phyloP scores from a whole-genome alignment of 164 flowering plant species.

The Magnolia officinalis region DNA sequence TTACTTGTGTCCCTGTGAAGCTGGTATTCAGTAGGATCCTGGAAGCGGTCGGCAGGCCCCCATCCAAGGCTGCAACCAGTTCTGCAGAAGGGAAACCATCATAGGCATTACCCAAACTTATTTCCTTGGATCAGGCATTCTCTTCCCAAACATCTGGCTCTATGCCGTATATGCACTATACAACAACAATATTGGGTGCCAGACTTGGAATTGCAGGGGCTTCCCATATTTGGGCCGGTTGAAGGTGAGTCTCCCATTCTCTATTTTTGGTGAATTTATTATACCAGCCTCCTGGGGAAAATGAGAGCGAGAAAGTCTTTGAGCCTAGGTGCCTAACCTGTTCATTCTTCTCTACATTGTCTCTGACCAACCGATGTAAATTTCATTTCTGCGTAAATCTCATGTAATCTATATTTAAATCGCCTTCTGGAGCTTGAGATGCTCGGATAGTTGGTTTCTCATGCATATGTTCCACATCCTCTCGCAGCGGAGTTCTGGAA shows the following conservation, averaged over 20 bases:
- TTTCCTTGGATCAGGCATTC: neutral
- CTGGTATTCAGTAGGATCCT: conserved; percentile 84
- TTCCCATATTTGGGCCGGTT: neutral
- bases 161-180: neutral
- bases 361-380: conserved; percentile 11
- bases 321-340: neutral
- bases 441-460: conserved; percentile 10
- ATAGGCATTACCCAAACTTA: conserved; percentile 19
- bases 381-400: conserved; percentile 11
- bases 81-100: conserved; percentile 28
- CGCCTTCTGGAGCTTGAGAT: conserved; percentile 11
- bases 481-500: neutral
- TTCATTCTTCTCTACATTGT: neutral
- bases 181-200: conserved; percentile 3
- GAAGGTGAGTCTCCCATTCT: conserved; percentile 12
- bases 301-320: neutral
- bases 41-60: conserved; percentile 74
- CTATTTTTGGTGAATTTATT: neutral
- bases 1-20: conserved; percentile 86
- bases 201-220: conserved; percentile 1
- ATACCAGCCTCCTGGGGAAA: neutral
- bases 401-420: conserved; percentile 14
- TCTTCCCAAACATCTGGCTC: neutral
- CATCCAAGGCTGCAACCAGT: conserved; percentile 38
- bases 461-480: conserved; percentile 8